Percentiles rank a stretch among this genome's conserved stretches.
These are phyloP conservation scores for Beauveria sp. DNA, from an alignment of 2,329 filamentous ascomycete species.

Conservation along the genomic window DNA sequence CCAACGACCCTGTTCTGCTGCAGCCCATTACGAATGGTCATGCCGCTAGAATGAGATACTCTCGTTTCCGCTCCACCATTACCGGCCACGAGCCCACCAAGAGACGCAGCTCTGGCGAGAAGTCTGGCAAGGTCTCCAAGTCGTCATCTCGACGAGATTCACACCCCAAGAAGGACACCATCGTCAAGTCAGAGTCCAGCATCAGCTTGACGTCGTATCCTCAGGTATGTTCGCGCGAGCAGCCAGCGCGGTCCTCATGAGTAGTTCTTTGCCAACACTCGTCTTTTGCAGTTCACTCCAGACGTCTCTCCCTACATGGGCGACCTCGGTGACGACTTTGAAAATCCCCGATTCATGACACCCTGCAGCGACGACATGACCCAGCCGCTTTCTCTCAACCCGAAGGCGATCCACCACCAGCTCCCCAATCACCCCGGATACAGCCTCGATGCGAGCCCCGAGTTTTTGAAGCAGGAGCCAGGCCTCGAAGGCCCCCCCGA, in stretches of 20 bases:
- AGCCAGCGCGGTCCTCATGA: slow-evolving; percentile 30
- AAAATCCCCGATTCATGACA: slow-evolving; percentile 38
- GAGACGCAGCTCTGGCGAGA: slow-evolving; percentile 35
- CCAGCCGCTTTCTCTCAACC: slow-evolving; percentile 20
- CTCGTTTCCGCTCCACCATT: slow-evolving; percentile 42
- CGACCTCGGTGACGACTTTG: slow-evolving; percentile 28
- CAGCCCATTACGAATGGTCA: slow-evolving; percentile 52
- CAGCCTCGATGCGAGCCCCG: slow-evolving; percentile 13
- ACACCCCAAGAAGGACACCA: slow-evolving; percentile 25
- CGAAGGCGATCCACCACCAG: slow-evolving; percentile 12
- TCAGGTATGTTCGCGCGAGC: slow-evolving; percentile 19
- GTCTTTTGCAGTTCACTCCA: slow-evolving; percentile 29
- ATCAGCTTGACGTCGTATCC: slow-evolving; percentile 22
- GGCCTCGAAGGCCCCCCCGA: slow-evolving; percentile 25
- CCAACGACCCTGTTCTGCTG: slow-evolving; percentile 43
- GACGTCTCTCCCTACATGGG: slow-evolving; percentile 31
- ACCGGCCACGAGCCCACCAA: slow-evolving; percentile 40
- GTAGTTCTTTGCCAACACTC: slow-evolving; percentile 17
- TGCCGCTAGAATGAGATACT: slow-evolving; percentile 53
- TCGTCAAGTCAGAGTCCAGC: slow-evolving; percentile 33
- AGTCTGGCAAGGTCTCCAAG: slow-evolving; percentile 38
- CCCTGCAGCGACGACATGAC: slow-evolving; percentile 46
- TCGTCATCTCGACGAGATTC: slow-evolving; percentile 25
- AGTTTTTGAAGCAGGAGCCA: slow-evolving; percentile 22
- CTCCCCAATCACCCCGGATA: slow-evolving; percentile 14